These are phyloP conservation scores for Pichia cactophila DNA, from an alignment of 1,139 yeast genomes.

Conservation along the genomic window DNA sequence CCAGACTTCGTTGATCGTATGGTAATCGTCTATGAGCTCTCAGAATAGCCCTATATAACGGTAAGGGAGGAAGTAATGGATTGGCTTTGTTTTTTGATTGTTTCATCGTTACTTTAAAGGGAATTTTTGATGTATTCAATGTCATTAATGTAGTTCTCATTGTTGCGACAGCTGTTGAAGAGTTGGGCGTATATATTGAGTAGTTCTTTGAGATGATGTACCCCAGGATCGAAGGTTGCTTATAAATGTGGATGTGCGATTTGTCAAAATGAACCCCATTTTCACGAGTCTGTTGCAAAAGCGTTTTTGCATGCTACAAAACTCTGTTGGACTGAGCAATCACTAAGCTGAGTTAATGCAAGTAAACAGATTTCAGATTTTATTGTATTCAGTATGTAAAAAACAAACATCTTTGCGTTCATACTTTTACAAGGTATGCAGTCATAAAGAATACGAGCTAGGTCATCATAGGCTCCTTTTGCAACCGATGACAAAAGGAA, in stretches of 20 bases:
- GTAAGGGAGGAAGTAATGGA: conserved; percentile 75
- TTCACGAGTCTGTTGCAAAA: neutral
- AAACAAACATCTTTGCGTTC: too few species aligned
- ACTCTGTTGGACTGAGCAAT: too few species aligned
- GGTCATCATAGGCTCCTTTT: too few species aligned
- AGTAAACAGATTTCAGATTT: too few species aligned
- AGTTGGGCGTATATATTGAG: neutral
- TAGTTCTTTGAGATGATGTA: neutral
- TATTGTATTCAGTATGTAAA: too few species aligned
- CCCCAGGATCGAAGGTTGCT: neutral
- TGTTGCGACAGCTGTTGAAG: neutral
- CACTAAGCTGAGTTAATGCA: too few species aligned
- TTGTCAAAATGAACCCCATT: neutral
- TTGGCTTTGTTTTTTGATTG: conserved; percentile 40
- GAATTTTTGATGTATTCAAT: conserved; percentile 16
- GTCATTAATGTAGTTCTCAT: conserved; percentile 47
- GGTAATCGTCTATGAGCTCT: conserved; percentile 74
- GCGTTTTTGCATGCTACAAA: too few species aligned
- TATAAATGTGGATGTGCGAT: neutral
- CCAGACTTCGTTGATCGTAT: conserved; percentile 61
- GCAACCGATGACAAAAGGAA: too few species aligned
- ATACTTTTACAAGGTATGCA: too few species aligned
- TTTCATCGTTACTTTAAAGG: conserved; percentile 42
- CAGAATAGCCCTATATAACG: conserved; percentile 65
- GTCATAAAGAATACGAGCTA: too few species aligned